Base-by-base conservation (phyloP, 495 filamentous ascomycete genomes). In the Podospora tetraspora region DNA sequence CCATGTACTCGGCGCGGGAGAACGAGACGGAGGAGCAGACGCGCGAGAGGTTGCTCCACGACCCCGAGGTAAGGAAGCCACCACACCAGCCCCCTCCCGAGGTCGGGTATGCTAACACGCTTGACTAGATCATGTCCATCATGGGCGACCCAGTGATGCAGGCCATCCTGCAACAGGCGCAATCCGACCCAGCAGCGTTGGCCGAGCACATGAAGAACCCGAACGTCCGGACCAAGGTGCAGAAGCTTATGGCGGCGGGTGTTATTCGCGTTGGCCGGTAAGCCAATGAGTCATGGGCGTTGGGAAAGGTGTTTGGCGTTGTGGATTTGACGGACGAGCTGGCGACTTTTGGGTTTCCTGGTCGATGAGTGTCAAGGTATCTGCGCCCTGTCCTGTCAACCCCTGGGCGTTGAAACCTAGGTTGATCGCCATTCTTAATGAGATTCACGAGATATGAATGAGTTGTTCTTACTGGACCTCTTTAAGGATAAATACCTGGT, bases 21-120 rank as follows among this genome's bases (percentile, higher is more conserved):
- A 95, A 94, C 67, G 95, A 99, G 86, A 96, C 92, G 0, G 96
- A 98, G 82, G 91, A 97, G 78, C 90, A 99, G 85, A 97, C 95
- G 0, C 89, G 91, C 82, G 93, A 93, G 82, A 84, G 95, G 58
- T 89, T 99, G 74, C 89, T 91, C 83, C 89, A 89, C 66, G 96
- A 99, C 77, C 95, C 95, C 5, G 94, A 97, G 83, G 92, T 96
- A 80, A 82, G 89, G 78, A 52, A 9, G 0, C 0, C n/a, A n/a
- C 43, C 60, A n/a, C n/a, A 2, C 21, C 29, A 43, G 11, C 3
- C 19, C 9, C 23, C 23, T 25, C 25, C 24, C 8, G 1, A 43
- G 32, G 25, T 37, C 16, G 23, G n/a, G 12, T 5, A 8, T 62
- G 30, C 81, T 86, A 79, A 85, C 73, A 13, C 21, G 3, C 1